Base-by-base conservation (phyloP, 352 stramenopile genomes). In the Pythium vanterpoolii region DNA sequence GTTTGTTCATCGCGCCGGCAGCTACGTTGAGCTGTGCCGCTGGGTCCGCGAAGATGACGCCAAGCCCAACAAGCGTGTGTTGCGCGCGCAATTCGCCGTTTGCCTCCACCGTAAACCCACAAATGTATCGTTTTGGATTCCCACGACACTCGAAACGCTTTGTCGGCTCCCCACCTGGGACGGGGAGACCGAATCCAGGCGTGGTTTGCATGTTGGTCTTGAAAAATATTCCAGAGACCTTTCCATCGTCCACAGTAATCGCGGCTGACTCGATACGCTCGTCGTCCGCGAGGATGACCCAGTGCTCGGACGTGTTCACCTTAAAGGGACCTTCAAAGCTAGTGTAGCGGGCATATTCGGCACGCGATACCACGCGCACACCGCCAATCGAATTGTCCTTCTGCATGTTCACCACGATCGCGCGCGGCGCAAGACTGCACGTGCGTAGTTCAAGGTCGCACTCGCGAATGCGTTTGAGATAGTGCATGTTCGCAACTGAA, bases 231-330 rank as follows among this genome's bases (percentile, higher is more conserved):
- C 3, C 3, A 4, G 18, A 11, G 31, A 31, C 19, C 7, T 6
- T n/a, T 28, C 33, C 13, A 13, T 55, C 11, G 2, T 4, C 13
- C 1, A 33, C 31, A 1, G 1, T 16, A 24, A 55, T 18, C 2
- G 9, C 11, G 1, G 44, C 48, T 4, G 48, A 30, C 23, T 27
- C 9, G 23, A 44, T 55, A 4, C 33, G 48, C 21, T 55, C 48
- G n/a, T 44, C 48, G 30, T 34, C n/a, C 19, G 33, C n/a, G n/a
- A 55, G 48, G 28, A 33, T 23, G 23, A 55, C 10, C 48, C 48
- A 43, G 4, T 44, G 48, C 31, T 55, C 48, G 19, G 8, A 5
- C n/a, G 19, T n/a, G 21, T 43, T 24, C 14, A 18, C 9, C 1
- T 28, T 3, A 16, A 55, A 11, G 3, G 31, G 13, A 1, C 16